Evolutionary conservation across 2,329 filamentous ascomycete species (phyloP).

Genomic region (Epichloe sylvatica): DNA sequence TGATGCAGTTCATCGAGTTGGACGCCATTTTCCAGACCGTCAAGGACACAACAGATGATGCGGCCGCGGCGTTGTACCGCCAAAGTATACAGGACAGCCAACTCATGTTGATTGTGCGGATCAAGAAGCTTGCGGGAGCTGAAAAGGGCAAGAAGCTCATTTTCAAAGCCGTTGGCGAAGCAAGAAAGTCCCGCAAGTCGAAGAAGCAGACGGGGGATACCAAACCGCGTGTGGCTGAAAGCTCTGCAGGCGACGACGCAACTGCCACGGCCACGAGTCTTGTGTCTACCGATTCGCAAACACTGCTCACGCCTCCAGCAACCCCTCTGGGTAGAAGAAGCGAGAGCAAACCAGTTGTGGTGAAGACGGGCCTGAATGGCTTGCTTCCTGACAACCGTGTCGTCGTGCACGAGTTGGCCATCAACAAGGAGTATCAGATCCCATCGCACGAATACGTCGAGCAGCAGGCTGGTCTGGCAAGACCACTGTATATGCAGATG

Average conservation of each 20-base stretch:
- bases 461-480: constrained; percentile 36
- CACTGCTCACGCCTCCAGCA: constrained; percentile 36
- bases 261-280: constrained; percentile 22
- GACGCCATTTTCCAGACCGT: constrained; percentile 75
- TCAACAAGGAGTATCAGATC: constrained; percentile 66
- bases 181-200: constrained; percentile 47
- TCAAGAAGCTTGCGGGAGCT: constrained; percentile 62
- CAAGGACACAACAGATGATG: constrained; percentile 60
- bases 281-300: constrained; percentile 31
- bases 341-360: constrained; percentile 22
- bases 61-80: constrained; percentile 61
- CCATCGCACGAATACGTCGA: constrained; percentile 46
- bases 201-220: constrained; percentile 60
- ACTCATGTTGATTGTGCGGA: constrained; percentile 61
- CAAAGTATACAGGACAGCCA: constrained; percentile 73
- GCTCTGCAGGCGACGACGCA: constrained; percentile 23
- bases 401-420: constrained; percentile 64
- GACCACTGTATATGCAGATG: constrained; percentile 42
- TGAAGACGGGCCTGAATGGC: constrained; percentile 31
- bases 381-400: constrained; percentile 60
- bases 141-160: constrained; percentile 60
- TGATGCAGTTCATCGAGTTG: constrained; percentile 73
- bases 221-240: constrained; percentile 51
- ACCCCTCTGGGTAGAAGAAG: constrained; percentile 26
- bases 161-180: constrained; percentile 59